These are phyloP conservation scores for Pilobolus umbonatus DNA, from an alignment of 192 early-diverging fungal species.

Conservation along the genomic window DNA sequence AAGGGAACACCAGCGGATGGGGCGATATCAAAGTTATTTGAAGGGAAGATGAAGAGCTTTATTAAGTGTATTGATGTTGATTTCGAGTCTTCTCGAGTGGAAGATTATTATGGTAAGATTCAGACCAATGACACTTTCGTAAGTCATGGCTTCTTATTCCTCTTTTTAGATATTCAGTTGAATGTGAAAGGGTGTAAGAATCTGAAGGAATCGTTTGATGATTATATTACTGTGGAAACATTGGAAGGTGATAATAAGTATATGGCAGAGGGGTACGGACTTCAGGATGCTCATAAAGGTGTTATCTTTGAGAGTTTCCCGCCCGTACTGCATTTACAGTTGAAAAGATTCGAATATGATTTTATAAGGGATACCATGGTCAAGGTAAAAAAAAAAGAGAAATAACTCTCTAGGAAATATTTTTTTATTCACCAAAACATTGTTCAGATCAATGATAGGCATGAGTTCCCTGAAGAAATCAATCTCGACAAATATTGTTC, in stretches of 20 bases:
- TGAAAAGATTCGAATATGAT: slow-evolving; percentile 99
- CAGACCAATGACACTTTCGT: no score
- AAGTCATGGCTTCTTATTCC: neutral
- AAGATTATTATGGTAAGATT: slow-evolving; percentile 88
- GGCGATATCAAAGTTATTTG: slow-evolving; percentile 85
- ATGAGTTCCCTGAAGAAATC: slow-evolving; percentile 86
- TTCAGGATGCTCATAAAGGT: slow-evolving; percentile 95
- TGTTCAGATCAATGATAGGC: slow-evolving; percentile 83
- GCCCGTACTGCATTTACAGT: slow-evolving; percentile 90
- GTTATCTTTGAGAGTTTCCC: slow-evolving; percentile 92
- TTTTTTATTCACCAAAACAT: neutral
- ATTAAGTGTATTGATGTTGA: slow-evolving; percentile 93
- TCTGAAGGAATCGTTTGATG: slow-evolving; percentile 82
- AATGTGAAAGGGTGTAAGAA: slow-evolving; percentile 94
- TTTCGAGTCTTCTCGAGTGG: slow-evolving; percentile 90
- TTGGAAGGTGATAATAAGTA: slow-evolving; percentile 98
- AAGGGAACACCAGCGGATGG: slow-evolving; percentile 92
- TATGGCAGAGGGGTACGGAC: slow-evolving; percentile 83
- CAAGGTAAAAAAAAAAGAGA: slow-evolving; percentile 51
- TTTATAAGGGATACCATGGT: slow-evolving; percentile 84
- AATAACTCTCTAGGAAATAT: neutral
- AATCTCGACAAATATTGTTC: slow-evolving; percentile 82
- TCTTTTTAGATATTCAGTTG: slow-evolving; percentile 79
- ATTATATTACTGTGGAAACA: slow-evolving; percentile 88
- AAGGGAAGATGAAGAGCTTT: slow-evolving; percentile 96